A percentile compares a stretch with the other conserved stretches of the same genome.
Evolutionary conservation across 257 asterid genomes (phyloP).

Genomic region (Solanum lignicaule): DNA sequence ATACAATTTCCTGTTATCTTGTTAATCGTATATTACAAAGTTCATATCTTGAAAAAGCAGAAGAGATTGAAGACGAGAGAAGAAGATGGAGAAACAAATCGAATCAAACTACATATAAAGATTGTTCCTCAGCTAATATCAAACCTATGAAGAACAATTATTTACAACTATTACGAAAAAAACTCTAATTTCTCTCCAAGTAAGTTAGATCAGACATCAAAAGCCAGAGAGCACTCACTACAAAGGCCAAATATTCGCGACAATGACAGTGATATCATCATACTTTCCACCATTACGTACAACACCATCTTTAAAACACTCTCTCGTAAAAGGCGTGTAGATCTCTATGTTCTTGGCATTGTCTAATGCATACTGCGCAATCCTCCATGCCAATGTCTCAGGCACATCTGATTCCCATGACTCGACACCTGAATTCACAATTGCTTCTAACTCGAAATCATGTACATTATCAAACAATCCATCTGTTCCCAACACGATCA

Average conservation of each 20-base stretch:
- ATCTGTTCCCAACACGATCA: conserved; percentile 33
- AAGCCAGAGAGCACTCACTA: neutral
- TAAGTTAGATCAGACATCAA: neutral
- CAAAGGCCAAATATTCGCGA: conserved; percentile 7
- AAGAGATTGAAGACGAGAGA: neutral
- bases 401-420: neutral
- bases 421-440: neutral
- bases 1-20: neutral
- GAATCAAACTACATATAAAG: neutral
- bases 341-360: neutral
- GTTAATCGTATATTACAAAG: neutral
- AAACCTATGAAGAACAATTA: neutral
- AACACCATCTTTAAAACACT: conserved; percentile 13
- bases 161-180: neutral
- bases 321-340: conserved; percentile 17
- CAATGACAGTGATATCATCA: conserved; percentile 43
- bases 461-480: conserved; percentile 39
- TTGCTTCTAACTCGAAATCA: conserved; percentile 7
- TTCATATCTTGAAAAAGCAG: neutral
- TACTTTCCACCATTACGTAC: conserved; percentile 22
- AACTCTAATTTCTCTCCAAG: neutral
- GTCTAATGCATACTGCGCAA: neutral
- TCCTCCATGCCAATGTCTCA: neutral
- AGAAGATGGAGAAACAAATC: neutral
- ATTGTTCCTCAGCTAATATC: neutral